Base-by-base conservation (phyloP, 2,329 filamentous ascomycete species). In the Fusarium sp. region DNA sequence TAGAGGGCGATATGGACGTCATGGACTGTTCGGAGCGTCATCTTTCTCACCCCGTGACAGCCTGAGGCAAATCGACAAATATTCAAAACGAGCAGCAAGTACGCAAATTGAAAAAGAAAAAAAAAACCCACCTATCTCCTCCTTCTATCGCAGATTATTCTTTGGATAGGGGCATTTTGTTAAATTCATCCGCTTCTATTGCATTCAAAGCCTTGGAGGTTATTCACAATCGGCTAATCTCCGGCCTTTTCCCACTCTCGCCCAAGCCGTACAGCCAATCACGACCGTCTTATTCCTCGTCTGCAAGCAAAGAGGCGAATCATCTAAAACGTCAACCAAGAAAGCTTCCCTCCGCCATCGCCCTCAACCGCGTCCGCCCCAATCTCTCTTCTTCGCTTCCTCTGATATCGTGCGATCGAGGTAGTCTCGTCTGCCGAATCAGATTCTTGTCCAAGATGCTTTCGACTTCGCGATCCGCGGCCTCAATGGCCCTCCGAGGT, bases 401-500 rank as follows among this genome's bases (percentile, higher is more conserved):
- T 47, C 31, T 61, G 55, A 42, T 49, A 55, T 63, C 29, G 52
- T 55, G 58, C 66, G 47, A 57, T 55, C 65, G 66, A 62, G 61
- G 55, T 42, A 43, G 41, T 27, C 57, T 63, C 57, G 51, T 63
- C 61, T 53, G 47, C 51, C 55, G 54, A 60, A 54, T 55, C 53
- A 41, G 47, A 43, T 43, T 53, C 45, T 55, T 36, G 29, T 38
- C 52, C 71, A 73, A 69, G 63, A 84, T 84, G 81, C 73, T 82
- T 63, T 75, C 76, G 55, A 79, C 80, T 56, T 73, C 79, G 72
- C 80, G 82, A 76, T 80, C 79, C 67, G 79, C 79, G 71, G 80
- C 79, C 75, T 77, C 80, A 68, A 77, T 82, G 77, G 79, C 80
- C 69, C 75, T 84, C 66, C 79, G 81, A 80, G 79, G 81, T 83